phyloP scores from a whole-genome alignment of 768 basidiomycete species.

The Suillus tomentosus region DNA sequence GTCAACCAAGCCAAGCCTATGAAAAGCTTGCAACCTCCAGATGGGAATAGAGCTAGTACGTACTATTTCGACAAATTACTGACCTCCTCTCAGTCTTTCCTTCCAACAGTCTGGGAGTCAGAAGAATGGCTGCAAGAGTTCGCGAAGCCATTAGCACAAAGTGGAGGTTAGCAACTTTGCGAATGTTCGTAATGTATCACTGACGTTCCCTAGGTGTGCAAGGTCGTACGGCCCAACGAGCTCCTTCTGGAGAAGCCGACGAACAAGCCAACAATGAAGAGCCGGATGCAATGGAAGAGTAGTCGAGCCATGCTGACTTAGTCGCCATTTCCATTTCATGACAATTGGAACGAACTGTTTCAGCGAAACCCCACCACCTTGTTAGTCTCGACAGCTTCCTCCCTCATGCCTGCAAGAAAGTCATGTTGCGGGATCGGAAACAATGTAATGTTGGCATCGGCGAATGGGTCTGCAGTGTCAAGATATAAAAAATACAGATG shows the following conservation, averaged over 20 bases:
- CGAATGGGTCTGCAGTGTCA: background rate
- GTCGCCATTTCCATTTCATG: slow-evolving; percentile 7
- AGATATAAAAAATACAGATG: slow-evolving; percentile 12
- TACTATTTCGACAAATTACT: slow-evolving; percentile 19
- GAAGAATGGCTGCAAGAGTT: slow-evolving; percentile 91
- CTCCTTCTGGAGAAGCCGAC: slow-evolving; percentile 27
- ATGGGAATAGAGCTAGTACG: slow-evolving; percentile 77
- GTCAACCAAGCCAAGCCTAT: slow-evolving; percentile 85
- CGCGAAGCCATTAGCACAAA: slow-evolving; percentile 74
- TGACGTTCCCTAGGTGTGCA: slow-evolving; percentile 47
- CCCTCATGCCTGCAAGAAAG: background rate
- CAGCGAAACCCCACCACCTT: background rate
- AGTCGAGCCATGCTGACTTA: slow-evolving; percentile 14
- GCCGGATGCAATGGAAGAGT: slow-evolving; percentile 71
- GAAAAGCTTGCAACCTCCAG: slow-evolving; percentile 65
- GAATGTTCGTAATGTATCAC: slow-evolving; percentile 6
- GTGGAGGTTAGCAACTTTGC: slow-evolving; percentile 55
- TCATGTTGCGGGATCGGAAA: background rate
- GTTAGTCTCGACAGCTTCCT: background rate
- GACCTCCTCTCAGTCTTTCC: slow-evolving; percentile 8
- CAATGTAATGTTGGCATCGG: background rate
- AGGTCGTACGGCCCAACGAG: slow-evolving; percentile 44
- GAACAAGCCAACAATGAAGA: slow-evolving; percentile 36
- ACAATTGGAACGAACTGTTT: background rate
- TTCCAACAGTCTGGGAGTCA: slow-evolving; percentile 82